Evolutionary conservation across 148 eudicot species (phyloP).

Genomic region (Rhododendron williamsianum): DNA sequence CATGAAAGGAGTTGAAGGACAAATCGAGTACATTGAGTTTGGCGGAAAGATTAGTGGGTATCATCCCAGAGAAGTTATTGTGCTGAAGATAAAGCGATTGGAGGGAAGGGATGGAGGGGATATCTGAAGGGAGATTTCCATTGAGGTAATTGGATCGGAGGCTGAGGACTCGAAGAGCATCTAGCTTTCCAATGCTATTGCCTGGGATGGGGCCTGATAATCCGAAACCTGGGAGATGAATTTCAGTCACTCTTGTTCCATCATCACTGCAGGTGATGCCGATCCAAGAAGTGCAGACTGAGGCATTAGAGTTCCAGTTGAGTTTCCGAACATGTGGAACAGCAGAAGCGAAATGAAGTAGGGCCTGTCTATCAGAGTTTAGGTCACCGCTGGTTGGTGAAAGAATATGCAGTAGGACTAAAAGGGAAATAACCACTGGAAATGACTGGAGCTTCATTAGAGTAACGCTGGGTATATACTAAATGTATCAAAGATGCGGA

Average conservation of each 20-base stretch:
- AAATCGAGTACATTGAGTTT: conserved; percentile 51
- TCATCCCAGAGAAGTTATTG: conserved; percentile 67
- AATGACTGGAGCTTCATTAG: conserved; percentile 37
- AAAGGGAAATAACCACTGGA: conserved; percentile 18
- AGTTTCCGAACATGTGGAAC: conserved; percentile 66
- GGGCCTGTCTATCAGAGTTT: conserved; percentile 62
- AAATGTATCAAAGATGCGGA: background rate
- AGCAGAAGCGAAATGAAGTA: conserved; percentile 56
- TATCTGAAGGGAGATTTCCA: conserved; percentile 68
- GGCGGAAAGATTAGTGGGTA: conserved; percentile 53
- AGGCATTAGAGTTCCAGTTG: conserved; percentile 49
- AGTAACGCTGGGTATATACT: conserved; percentile 4
- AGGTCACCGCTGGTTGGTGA: conserved; percentile 44
- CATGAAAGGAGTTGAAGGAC: conserved; percentile 62
- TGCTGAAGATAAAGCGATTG: conserved; percentile 61
- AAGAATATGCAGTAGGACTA: conserved; percentile 23
- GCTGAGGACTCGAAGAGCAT: conserved; percentile 64
- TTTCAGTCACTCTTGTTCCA: conserved; percentile 44
- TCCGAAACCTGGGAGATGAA: conserved; percentile 84
- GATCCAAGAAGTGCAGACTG: conserved; percentile 71
- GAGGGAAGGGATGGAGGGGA: conserved; percentile 60
- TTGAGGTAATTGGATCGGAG: conserved; percentile 66
- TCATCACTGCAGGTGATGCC: conserved; percentile 66
- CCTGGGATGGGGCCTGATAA: conserved; percentile 62
- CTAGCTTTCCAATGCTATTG: conserved; percentile 64